Percentiles rank a stretch among this genome's conserved stretches.
Evolutionary conservation across 495 filamentous ascomycete species (phyloP).

Genomic region (Neurospora sp.): DNA sequence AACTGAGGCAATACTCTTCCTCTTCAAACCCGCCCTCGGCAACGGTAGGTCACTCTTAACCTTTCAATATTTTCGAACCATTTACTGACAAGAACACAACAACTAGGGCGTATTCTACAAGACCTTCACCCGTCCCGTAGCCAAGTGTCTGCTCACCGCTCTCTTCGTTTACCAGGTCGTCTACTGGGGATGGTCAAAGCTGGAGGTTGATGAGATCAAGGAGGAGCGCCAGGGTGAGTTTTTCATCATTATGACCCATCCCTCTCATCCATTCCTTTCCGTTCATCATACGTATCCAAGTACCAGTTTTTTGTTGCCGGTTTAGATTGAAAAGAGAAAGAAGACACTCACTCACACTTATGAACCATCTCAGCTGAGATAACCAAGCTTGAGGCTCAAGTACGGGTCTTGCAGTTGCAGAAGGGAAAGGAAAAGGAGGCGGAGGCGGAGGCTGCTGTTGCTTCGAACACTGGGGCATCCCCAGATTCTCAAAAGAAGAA

Average conservation of each 20-base stretch:
- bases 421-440: slow-evolving; percentile 1
- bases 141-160: slow-evolving; percentile 76
- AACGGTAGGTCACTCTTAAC: slow-evolving; percentile 1
- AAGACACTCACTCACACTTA: neutral
- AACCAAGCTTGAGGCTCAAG: slow-evolving; percentile 13
- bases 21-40: slow-evolving; percentile 1
- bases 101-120: slow-evolving; percentile 66
- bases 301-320: neutral
- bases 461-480: neutral
- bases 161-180: slow-evolving; percentile 79
- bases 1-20: slow-evolving; percentile 6
- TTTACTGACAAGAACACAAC: neutral
- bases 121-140: slow-evolving; percentile 66
- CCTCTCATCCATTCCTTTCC: neutral
- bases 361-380: slow-evolving; percentile 9
- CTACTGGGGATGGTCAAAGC: slow-evolving; percentile 77
- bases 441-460: neutral
- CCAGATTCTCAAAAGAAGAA: neutral
- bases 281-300: neutral
- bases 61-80: too few species aligned
- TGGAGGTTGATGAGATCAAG: slow-evolving; percentile 70
- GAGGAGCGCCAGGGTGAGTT: slow-evolving; percentile 42
- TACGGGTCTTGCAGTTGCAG: slow-evolving; percentile 5
- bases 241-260: neutral
- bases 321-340: neutral